Percentiles rank a stretch among this genome's conserved stretches.
These are phyloP conservation scores for Ceratobasidium sp. DNA, from an alignment of 1,284 basidiomycete genomes.

Conservation along the genomic window DNA sequence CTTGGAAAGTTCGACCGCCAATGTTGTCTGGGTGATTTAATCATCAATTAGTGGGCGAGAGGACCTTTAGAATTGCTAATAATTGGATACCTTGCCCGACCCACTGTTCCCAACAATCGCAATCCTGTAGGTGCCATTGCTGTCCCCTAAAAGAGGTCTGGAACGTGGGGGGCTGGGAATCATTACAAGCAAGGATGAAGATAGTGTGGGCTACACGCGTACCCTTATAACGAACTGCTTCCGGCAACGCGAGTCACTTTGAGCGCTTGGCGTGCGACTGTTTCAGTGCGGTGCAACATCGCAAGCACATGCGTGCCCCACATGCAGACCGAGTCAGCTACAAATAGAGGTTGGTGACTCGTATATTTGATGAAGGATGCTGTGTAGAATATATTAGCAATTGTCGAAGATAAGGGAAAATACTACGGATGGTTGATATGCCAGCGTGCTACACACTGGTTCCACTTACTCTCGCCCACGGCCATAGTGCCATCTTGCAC, in stretches of 20 bases:
- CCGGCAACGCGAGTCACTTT: constrained; percentile 1
- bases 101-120: constrained; percentile 36
- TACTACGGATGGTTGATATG: no score
- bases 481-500: no score
- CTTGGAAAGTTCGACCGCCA: constrained; percentile 22
- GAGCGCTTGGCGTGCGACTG: constrained; percentile 13
- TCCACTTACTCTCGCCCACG: no score
- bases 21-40: constrained; percentile 14
- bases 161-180: neutral
- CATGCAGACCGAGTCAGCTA: neutral
- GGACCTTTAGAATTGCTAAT: neutral
- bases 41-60: neutral
- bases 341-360: neutral
- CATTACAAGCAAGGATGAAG: neutral
- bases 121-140: constrained; percentile 24
- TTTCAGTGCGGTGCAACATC: no score
- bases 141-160: constrained; percentile 28
- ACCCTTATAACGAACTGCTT: neutral
- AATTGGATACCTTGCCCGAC: constrained; percentile 25
- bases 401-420: no score
- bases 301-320: no score
- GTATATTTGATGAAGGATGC: no score
- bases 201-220: neutral
- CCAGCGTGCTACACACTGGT: no score
- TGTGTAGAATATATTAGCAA: no score